Evolutionary conservation across 495 filamentous ascomycete genomes (phyloP).

Genomic region (Xylaria grammica): DNA sequence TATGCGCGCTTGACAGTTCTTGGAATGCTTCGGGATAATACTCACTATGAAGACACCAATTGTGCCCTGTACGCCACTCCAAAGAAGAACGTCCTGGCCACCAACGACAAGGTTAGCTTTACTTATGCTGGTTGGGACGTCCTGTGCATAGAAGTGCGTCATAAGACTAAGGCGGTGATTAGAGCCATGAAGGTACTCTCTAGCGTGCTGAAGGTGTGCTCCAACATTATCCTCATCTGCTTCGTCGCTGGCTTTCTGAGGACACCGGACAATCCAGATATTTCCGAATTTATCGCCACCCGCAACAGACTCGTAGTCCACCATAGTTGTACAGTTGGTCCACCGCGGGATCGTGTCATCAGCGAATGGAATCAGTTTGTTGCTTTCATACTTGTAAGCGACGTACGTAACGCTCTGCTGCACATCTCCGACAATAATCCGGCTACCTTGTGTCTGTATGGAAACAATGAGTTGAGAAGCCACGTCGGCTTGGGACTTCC

Average conservation of each 20-base stretch:
- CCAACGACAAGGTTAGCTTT: constrained; percentile 91
- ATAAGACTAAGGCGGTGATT: constrained; percentile 83
- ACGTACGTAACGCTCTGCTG: constrained; percentile 89
- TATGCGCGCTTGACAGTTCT: neutral
- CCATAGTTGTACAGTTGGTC: constrained; percentile 87
- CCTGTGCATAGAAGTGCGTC: constrained; percentile 87
- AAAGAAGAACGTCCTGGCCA: constrained; percentile 88
- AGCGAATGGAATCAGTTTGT: constrained; percentile 87
- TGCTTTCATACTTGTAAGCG: constrained; percentile 91
- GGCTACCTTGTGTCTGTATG: constrained; percentile 87
- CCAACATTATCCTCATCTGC: constrained; percentile 92
- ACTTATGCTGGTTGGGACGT: constrained; percentile 87
- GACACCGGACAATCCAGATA: constrained; percentile 88
- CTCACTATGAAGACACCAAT: constrained; percentile 77
- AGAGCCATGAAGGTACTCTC: constrained; percentile 85
- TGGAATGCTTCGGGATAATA: neutral
- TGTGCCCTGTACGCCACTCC: constrained; percentile 93
- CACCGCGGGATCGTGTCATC: constrained; percentile 89
- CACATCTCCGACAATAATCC: constrained; percentile 90
- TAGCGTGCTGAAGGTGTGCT: constrained; percentile 84
- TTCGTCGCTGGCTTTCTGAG: constrained; percentile 83
- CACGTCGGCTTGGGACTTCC: constrained; percentile 84
- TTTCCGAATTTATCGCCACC: constrained; percentile 99
- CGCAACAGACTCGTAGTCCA: constrained; percentile 95
- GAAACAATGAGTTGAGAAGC: constrained; percentile 83